Evolutionary conservation across 805 yeast genomes (phyloP).

Genomic region (Deakozyma indianensis): DNA sequence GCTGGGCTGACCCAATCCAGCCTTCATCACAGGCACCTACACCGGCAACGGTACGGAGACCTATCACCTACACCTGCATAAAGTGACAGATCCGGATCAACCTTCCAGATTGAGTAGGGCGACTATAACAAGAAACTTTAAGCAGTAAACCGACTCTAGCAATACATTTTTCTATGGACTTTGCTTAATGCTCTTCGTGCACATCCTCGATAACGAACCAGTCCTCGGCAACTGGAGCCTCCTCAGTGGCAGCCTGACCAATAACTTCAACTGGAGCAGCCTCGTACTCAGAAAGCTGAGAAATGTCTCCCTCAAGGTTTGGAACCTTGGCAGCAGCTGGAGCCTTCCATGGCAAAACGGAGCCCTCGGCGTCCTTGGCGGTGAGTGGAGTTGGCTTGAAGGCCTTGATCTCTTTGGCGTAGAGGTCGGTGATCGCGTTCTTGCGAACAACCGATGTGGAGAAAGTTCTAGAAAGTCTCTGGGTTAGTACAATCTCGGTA

Average conservation of each 20-base stretch:
- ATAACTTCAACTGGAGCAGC: constrained; percentile 29
- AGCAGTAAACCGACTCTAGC: no score
- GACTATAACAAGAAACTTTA: no score
- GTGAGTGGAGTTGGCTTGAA: constrained; percentile 74
- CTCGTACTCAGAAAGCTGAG: constrained; percentile 34
- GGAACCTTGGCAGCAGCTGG: constrained; percentile 75
- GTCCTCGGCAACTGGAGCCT: constrained; percentile 17
- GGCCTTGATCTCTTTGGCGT: constrained; percentile 72
- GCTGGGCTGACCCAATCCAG: no score
- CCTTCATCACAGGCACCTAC: no score
- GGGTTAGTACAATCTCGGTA: not conserved
- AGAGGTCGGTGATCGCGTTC: constrained; percentile 70
- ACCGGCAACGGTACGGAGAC: no score
- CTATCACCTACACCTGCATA: no score
- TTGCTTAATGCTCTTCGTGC: constrained; percentile 20
- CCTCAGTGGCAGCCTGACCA: constrained; percentile 12
- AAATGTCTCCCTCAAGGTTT: constrained; percentile 59
- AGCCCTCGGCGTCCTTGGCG: constrained; percentile 59
- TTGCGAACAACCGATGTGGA: constrained; percentile 16
- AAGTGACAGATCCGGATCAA: no score
- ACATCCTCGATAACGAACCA: constrained; percentile 30
- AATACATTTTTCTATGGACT: not conserved
- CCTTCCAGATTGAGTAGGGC: no score
- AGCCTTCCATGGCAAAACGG: constrained; percentile 69
- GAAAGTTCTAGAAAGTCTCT: constrained; percentile 6